These are phyloP conservation scores for Trichophyton rubrum DNA, from an alignment of 2,329 filamentous ascomycete genomes.

Conservation along the genomic window DNA sequence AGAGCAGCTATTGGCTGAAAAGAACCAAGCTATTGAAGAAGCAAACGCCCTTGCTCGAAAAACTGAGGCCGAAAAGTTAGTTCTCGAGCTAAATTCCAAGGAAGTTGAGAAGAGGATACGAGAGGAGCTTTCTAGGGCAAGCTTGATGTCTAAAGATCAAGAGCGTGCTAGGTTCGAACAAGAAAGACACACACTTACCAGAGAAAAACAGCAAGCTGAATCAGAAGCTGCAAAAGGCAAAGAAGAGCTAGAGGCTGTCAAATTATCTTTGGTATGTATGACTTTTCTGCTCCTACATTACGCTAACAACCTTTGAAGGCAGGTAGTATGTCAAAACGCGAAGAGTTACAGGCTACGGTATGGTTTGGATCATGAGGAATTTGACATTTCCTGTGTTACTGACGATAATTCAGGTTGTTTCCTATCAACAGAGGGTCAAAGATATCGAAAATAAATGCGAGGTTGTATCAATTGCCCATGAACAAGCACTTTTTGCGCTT, in stretches of 20 bases:
- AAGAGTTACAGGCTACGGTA: background rate
- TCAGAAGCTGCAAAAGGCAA: slow-evolving; percentile 12
- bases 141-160: slow-evolving; percentile 19
- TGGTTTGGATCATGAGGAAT: background rate
- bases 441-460: slow-evolving; percentile 14
- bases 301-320: background rate
- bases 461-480: slow-evolving; percentile 14
- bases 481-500: slow-evolving; percentile 15
- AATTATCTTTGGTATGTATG: slow-evolving; percentile 18
- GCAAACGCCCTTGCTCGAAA: slow-evolving; percentile 12
- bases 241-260: slow-evolving; percentile 15
- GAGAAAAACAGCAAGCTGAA: slow-evolving; percentile 19
- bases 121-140: slow-evolving; percentile 23
- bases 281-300: background rate
- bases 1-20: slow-evolving; percentile 16
- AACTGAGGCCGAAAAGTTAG: slow-evolving; percentile 17
- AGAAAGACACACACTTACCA: slow-evolving; percentile 17
- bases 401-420: background rate
- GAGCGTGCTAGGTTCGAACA: slow-evolving; percentile 21
- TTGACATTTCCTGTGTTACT: background rate
- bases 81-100: slow-evolving; percentile 15
- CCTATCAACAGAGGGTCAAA: slow-evolving; percentile 13
- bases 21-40: slow-evolving; percentile 17
- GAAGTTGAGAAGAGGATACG: slow-evolving; percentile 19
- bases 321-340: background rate